Base-by-base conservation (phyloP, 257 asterid genomes). In the Lycium ferocissimum region DNA sequence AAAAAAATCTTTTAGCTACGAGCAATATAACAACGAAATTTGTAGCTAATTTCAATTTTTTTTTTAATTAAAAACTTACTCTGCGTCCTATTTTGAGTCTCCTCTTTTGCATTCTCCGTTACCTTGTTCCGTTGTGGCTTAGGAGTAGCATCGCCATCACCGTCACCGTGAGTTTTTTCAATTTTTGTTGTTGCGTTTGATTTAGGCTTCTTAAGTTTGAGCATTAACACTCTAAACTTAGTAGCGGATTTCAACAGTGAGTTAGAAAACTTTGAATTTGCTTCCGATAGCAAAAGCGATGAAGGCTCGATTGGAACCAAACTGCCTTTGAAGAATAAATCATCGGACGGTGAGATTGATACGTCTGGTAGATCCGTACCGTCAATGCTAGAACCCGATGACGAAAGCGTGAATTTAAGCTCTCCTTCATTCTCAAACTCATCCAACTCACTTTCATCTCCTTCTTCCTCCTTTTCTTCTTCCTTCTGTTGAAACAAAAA, bases 171-270 rank as follows among this genome's bases (percentile, higher is more conserved):
- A 18, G 82, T 38, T 72, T 84, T 88, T 49, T 33, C 35, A 9
- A 58, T 5, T 63, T 84, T 85, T 13, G 61, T 84, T 10, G 63
- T 18, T 0, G 62, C 76, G 51, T 73, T 76, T 18, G 88, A 40
- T 51, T 87, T 90, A 14, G 87, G 76, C 84, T 89, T 89, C 79
- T 89, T 87, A 63, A 90, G 85, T n/a, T 87, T 90, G 84, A 89
- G 56, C 90, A 89, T 89, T 5, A 84, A 86, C 37, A 90, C 91
- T 6, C 90, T 82, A 12, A 90, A 87, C 59, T 89, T 90, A 0
- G 91, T 76, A 40, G 91, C 91, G 1, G 91, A 89, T 66, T 85
- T 90, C 2, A 85, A 65, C 43, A 87, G 51, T 0, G 88, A 76
- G 9, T 70, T 83, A 5, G 90, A 83, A 76, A 89, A 80, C 20